Percentiles rank a stretch among this genome's conserved stretches.
Evolutionary conservation across 75 land plant genomes (phyloP).

Genomic region (Pinus albicaulis): DNA sequence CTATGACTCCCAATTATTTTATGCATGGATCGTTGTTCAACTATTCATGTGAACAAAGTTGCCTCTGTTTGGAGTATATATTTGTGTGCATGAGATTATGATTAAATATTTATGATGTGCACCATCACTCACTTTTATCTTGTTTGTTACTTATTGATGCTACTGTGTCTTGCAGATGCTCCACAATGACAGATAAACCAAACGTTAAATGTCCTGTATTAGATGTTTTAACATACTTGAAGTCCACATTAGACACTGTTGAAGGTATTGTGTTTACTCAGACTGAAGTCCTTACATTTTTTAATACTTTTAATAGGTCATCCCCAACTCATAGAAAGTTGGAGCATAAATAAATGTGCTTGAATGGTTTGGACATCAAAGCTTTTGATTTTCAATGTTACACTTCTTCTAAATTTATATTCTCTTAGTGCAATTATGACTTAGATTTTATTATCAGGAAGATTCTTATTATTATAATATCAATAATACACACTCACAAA

Average conservation of each 20-base stretch:
- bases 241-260: background rate
- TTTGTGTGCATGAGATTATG: background rate
- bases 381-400: no score
- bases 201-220: background rate
- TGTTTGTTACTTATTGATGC: background rate
- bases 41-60: background rate
- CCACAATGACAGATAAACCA: background rate
- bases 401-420: no score
- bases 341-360: background rate
- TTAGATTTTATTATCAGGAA: no score
- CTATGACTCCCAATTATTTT: background rate
- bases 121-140: background rate
- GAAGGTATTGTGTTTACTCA: background rate
- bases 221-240: background rate
- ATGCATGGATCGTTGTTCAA: background rate
- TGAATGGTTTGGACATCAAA: background rate
- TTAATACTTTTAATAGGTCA: background rate
- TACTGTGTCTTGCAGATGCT: conserved; percentile 3
- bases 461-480: no score
- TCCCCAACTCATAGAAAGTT: background rate
- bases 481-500: no score
- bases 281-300: background rate
- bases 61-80: background rate
- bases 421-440: no score
- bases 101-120: background rate